Conservation (phyloP, 495 filamentous ascomycete species). For the Evansstolkia leycettana region DNA sequence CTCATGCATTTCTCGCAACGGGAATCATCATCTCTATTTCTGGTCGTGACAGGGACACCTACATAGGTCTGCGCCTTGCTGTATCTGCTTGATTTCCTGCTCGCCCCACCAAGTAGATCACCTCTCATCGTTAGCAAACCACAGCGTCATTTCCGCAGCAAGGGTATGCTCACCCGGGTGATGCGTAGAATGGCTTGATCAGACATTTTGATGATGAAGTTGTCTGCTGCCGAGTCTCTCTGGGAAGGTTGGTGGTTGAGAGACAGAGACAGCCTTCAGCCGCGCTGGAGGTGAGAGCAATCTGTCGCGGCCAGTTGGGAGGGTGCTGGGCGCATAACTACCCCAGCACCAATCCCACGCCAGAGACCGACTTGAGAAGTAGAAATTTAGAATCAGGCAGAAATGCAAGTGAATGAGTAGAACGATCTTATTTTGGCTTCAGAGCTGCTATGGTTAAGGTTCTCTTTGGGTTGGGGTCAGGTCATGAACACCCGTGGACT, state of each 20-base stretch:
- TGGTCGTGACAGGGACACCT: constrained; percentile 22
- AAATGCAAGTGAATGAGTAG: too few species aligned
- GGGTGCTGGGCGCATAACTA: background rate
- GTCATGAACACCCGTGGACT: too few species aligned
- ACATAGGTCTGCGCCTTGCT: constrained; percentile 74
- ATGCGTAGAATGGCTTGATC: constrained; percentile 80
- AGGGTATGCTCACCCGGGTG: constrained; percentile 49
- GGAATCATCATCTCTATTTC: too few species aligned
- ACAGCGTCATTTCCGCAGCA: constrained; percentile 19
- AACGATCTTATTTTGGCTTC: too few species aligned
- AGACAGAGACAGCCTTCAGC: background rate
- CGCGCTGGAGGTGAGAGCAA: background rate
- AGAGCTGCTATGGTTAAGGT: too few species aligned
- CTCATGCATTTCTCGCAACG: too few species aligned
- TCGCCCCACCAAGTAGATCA: constrained; percentile 6
- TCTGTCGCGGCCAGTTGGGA: background rate
- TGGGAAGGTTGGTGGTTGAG: background rate
- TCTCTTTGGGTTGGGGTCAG: too few species aligned
- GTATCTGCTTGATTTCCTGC: constrained; percentile 74
- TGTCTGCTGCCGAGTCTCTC: background rate
- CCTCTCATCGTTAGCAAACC: constrained; percentile 8
- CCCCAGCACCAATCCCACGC: too few species aligned
- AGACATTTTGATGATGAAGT: constrained; percentile 40
- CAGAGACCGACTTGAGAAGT: too few species aligned
- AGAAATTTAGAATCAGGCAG: too few species aligned